phyloP scores from a whole-genome alignment of 2,329 filamentous ascomycete species.

The Didymella segeticola region DNA sequence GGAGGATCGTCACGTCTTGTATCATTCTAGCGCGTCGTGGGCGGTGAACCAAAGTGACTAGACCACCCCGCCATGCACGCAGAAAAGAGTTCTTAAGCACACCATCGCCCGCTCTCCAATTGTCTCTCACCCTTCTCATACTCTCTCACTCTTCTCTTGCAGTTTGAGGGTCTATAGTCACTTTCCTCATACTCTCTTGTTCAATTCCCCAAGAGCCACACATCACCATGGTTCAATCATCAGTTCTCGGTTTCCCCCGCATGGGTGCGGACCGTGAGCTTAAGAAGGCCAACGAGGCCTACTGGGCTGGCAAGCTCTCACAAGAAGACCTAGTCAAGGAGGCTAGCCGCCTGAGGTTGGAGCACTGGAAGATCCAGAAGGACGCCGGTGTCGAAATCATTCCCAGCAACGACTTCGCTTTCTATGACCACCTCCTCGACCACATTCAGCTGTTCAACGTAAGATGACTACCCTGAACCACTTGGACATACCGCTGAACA shows the following conservation, averaged over 20 bases:
- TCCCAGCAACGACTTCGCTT: slow-evolving; percentile 99
- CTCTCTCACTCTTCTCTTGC: slow-evolving; percentile 21
- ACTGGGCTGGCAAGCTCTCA: slow-evolving; percentile 94
- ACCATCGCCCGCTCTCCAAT: slow-evolving; percentile 36
- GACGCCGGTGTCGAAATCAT: slow-evolving; percentile 96
- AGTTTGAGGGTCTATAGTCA: slow-evolving; percentile 11
- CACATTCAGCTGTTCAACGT: slow-evolving; percentile 98
- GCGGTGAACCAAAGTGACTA: slow-evolving; percentile 19
- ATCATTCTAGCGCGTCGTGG: slow-evolving; percentile 6
- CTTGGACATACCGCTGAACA: slow-evolving; percentile 21
- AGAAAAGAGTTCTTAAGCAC: slow-evolving; percentile 47
- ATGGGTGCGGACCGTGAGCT: slow-evolving; percentile 99
- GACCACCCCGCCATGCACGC: slow-evolving; percentile 31
- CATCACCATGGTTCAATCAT: slow-evolving; percentile 59
- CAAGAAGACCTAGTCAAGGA: slow-evolving; percentile 89
- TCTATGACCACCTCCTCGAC: slow-evolving; percentile 96
- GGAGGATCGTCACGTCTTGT: slow-evolving; percentile 11
- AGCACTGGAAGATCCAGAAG: slow-evolving; percentile 99
- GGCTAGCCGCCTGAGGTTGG: slow-evolving; percentile 94
- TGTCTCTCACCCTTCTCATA: slow-evolving; percentile 16
- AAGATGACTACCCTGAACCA: slow-evolving; percentile 52
- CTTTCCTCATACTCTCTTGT: slow-evolving; percentile 15
- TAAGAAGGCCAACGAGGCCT: slow-evolving; percentile 99
- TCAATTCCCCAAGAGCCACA: slow-evolving; percentile 20
- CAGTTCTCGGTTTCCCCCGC: slow-evolving; percentile 97